Evolutionary conservation across 2,329 filamentous ascomycete genomes (phyloP), one percentile per base, ranked within the genome.

Genomic region (Orbilia ellipsospora): DNA sequence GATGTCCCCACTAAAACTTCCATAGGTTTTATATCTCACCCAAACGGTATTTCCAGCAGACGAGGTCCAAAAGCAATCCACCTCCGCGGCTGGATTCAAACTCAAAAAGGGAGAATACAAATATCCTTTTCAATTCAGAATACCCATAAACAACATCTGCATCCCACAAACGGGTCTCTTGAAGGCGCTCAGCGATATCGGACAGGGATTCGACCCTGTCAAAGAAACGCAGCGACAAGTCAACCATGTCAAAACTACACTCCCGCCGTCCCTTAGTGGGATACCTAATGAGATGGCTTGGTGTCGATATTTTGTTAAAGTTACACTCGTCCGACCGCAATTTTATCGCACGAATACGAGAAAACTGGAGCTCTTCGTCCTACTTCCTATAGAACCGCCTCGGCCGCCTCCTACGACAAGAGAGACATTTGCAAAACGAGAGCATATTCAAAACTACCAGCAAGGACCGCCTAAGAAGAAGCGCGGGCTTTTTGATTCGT

Each of bases 301-400:
- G 82, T 94, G 98, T 74, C 88, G 90, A 78, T 99, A 99, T 83
- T 99, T 92, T 81, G 87, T 98, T 81, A 99, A 99, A 82, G 93
- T 91, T n/a, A 98, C 95, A 0, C 89, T 98, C 4, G 92, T 93
- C 40, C 78, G 78, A 16, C 79, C 79, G 0, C 69, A 79, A 57
- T 79, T 80, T 50, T 80, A 79, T 54, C 75, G 70, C 42, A 69
- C 75, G 16, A 80, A 80, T 66, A 67, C 74, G 66, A 72, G 77
- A 78, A 59, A 79, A 74, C 36, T 73, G 42, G 75, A 78, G 65
- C 62, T 78, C 82, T 84, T 82, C 82, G 78, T 82, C 81, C 95
- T 99, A 81, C 86, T 97, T 44, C 95, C 95, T 3, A 94, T 98
- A 78, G 95, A 99, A 82, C 92, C 93, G 4, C 94, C 94, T 0